Base-by-base conservation (phyloP, 176 grass and related monocot species). In the Ensete glaucum region DNA sequence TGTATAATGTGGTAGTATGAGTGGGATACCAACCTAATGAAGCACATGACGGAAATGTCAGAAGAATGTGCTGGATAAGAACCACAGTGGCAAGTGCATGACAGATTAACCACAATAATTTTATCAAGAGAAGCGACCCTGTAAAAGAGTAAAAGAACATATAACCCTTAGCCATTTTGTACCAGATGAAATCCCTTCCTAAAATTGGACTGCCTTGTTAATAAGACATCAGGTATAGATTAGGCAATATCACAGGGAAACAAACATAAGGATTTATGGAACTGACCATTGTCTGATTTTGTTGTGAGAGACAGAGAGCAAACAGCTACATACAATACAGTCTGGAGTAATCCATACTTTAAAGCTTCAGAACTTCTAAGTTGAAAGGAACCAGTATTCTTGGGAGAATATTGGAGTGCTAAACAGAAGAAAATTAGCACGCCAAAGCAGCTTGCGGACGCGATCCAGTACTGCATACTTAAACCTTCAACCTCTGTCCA, bases 21-120 rank as follows among this genome's bases (percentile, higher is more conserved):
- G 25, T 76, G 63, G 9, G 19, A 73, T 87, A 89, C 88, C 84
- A 86, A 99, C 95, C 95, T 86, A 99, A 83, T 85, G 90, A 99
- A 89, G 95, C 80, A 64, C 95, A 99, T 76, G 84, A 94, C 69
- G 95, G 95, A 21, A 94, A 99, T 69, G 85, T 91, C 43, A 67
- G 53, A 58, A 99, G 87, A 58, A 94, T 85, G 66, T 94, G 86
- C 25, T 99, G 83, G 78, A 99, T 91, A 81, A 99, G 83, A 60
- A 87, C 76, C 59, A 88, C 88, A 84, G 69, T 79, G 85, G 88
- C 84, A 25, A 76, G n/a, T 54, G 90, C 90, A 82, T 91, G 84
- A 73, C 53, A 85, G 51, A 94, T 79, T 59, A 94, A 62, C 83
- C 87, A 94, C 17, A 74, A 54, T 34, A 79, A 69, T 67, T 79